Evolutionary conservation across 148 eudicot species (phyloP), one percentile per base, ranked within the genome.

Genomic region (Fagopyrum esculentum): DNA sequence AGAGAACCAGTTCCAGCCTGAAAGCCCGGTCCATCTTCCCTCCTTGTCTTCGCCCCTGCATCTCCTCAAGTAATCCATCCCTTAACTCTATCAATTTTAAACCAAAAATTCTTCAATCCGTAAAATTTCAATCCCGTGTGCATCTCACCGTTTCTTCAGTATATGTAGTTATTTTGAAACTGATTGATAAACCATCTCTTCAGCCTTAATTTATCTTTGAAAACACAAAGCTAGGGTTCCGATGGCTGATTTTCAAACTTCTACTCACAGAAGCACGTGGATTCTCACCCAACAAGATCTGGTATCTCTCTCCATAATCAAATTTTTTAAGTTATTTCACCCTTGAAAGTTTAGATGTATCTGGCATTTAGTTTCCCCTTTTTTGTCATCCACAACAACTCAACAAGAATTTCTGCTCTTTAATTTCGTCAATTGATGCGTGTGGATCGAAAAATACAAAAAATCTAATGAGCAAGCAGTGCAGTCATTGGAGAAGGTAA

Each of bases 231-330:
- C 9, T 16, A 71, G 73, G 55, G 74, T 45, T 45, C 44, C 44
- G 8, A 92, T 94, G 98, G 97, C 96, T 47, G 98, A 94, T 83
- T 94, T 89, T 81, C 83, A 81, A 69, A 94, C 97, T 45, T 91
- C 98, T 12, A 94, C 97, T 73, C 98, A 94, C 84, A 78, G 87
- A 77, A 85, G 90, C 64, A 94, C 88, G 83, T 94, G 98, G 98
- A 91, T 94, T 70, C 90, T 88, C 81, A 81, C 98, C 11, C 93
- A 81, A 63, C 93, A 88, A 79, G 87, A 89, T 50, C 85, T 94
- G 78, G 96, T 93, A 86, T 29, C 26, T 1, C 45, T 11, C 48
- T 30, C 4, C 40, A 6, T 9, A 9, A 5, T 45, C 11, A 9
- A 70, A 2, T 0, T 40, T 48, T 69, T 19, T 11, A 57, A 57